Percentiles rank a stretch among this genome's conserved stretches.
phyloP scores from a whole-genome alignment of 305 asterid species.

The Fraxinus latifolia region DNA sequence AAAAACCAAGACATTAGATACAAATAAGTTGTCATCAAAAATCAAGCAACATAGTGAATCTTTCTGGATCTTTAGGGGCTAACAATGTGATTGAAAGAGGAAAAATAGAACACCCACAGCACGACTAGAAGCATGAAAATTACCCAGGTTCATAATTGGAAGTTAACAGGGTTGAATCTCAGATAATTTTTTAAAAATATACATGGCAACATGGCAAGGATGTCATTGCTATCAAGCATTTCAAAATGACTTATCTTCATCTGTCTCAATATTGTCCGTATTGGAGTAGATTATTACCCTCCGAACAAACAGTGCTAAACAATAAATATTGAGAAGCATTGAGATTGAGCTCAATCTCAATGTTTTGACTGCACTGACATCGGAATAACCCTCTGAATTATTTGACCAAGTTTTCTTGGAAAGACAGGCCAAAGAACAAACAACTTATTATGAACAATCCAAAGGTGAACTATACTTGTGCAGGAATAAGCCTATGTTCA shows the following conservation, averaged over 20 bases:
- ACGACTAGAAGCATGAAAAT: background rate
- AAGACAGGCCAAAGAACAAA: background rate
- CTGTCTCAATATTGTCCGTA: background rate
- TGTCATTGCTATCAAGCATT: background rate
- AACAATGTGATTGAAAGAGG: background rate
- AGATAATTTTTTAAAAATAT: background rate
- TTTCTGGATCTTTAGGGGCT: background rate
- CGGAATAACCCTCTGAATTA: background rate
- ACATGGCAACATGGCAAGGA: background rate
- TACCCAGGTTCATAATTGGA: background rate
- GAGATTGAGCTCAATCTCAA: background rate
- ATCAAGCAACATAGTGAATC: background rate
- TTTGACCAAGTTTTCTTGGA: background rate
- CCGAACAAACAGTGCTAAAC: background rate
- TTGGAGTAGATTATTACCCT: background rate
- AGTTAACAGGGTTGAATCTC: background rate
- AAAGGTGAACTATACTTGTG: background rate
- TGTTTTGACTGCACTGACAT: background rate
- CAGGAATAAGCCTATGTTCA: background rate
- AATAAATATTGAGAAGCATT: background rate
- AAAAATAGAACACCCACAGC: background rate
- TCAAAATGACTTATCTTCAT: background rate
- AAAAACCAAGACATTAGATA: background rate
- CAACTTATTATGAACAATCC: background rate
- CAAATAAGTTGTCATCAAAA: background rate